phyloP scores from a whole-genome alignment of 2,329 filamentous ascomycete genomes.

The Dichotomopilus funicola region DNA sequence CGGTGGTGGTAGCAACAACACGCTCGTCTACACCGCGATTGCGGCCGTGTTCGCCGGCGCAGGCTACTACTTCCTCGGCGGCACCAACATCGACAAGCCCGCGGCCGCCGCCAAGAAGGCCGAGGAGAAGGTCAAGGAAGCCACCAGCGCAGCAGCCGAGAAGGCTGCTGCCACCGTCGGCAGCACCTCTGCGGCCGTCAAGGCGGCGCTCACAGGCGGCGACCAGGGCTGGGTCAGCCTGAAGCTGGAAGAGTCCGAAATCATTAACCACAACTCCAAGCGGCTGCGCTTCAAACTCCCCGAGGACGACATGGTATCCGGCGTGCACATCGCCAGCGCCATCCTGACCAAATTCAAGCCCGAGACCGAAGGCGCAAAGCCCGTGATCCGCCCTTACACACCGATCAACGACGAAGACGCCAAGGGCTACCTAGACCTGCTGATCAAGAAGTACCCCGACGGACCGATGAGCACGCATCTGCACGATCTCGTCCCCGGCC shows the following conservation, averaged over 20 bases:
- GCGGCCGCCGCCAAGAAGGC: slow-evolving; percentile 47
- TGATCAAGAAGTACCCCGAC: slow-evolving; percentile 86
- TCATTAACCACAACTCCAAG: slow-evolving; percentile 93
- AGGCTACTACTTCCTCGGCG: slow-evolving; percentile 50
- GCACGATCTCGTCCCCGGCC: slow-evolving; percentile 73
- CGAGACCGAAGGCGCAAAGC: slow-evolving; percentile 67
- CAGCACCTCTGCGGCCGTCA: slow-evolving; percentile 31
- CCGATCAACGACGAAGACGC: slow-evolving; percentile 80
- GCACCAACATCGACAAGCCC: slow-evolving; percentile 31
- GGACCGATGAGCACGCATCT: slow-evolving; percentile 90
- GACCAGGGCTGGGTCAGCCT: slow-evolving; percentile 85
- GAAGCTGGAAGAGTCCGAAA: slow-evolving; percentile 70
- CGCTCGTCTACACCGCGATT: slow-evolving; percentile 54
- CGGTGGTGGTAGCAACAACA: slow-evolving; percentile 36
- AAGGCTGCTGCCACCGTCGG: slow-evolving; percentile 12
- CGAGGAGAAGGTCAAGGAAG: slow-evolving; percentile 47
- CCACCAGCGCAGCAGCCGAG: slow-evolving; percentile 33
- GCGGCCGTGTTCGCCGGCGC: slow-evolving; percentile 53
- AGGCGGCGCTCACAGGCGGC: slow-evolving; percentile 65
- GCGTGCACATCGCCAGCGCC: slow-evolving; percentile 75
- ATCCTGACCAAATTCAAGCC: slow-evolving; percentile 89
- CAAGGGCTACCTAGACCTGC: slow-evolving; percentile 75
- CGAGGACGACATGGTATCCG: slow-evolving; percentile 76
- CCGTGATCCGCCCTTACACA: slow-evolving; percentile 86
- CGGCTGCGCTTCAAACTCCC: slow-evolving; percentile 81